phyloP scores from a whole-genome alignment of 331 rosid species.

The Prunus yedoensis region DNA sequence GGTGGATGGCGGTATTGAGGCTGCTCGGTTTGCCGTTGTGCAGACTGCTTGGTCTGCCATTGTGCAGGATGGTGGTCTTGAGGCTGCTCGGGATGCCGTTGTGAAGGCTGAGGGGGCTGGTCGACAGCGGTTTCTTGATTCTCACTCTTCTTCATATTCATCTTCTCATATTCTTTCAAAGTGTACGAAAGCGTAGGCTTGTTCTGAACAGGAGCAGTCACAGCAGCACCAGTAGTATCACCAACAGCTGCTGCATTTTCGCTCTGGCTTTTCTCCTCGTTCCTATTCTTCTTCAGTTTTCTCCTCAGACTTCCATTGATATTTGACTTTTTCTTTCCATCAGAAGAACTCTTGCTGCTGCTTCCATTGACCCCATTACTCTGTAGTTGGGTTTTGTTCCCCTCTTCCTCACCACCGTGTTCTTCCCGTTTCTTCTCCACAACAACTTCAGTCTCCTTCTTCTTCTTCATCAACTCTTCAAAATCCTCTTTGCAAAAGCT shows the following conservation, averaged over 20 bases:
- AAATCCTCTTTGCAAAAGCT: not conserved
- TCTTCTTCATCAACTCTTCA: not conserved
- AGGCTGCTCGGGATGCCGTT: not conserved
- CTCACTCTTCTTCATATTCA: not conserved
- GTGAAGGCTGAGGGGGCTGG: not conserved
- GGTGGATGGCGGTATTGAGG: too few relatives aligned
- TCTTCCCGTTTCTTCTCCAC: not conserved
- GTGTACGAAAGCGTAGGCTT: not conserved
- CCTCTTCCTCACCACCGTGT: not conserved
- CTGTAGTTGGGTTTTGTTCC: not conserved
- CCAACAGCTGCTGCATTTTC: not conserved
- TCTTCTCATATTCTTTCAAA: conserved; percentile 5
- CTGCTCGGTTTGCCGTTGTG: not conserved
- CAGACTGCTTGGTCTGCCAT: not conserved
- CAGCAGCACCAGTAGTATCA: not conserved
- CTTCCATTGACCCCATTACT: not conserved
- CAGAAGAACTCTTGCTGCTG: conserved; percentile 1
- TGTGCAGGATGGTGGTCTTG: too few relatives aligned
- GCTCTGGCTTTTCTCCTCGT: not conserved
- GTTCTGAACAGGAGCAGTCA: not conserved
- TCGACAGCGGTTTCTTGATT: not conserved
- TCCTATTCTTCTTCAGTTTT: conserved; percentile 3
- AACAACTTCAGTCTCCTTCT: not conserved
- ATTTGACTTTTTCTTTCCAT: not conserved
- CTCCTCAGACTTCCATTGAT: not conserved